Conservation (phyloP, 2,329 filamentous ascomycete species). For the Thermothelomyces thermophilus region DNA sequence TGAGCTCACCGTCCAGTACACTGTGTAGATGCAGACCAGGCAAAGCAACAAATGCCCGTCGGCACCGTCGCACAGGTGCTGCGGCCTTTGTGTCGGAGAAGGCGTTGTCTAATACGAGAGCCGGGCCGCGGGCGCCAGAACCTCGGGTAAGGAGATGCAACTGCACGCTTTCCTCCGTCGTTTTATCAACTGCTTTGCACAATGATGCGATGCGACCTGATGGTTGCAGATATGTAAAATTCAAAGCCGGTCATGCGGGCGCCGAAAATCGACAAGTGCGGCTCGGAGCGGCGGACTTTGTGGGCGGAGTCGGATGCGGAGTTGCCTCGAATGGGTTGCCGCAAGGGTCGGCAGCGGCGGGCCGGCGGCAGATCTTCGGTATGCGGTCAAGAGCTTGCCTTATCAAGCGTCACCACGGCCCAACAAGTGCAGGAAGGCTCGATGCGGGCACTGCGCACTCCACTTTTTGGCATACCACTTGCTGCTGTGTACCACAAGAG, state of each 20-base stretch:
- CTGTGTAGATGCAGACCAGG: too few relatives aligned
- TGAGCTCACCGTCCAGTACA: too few relatives aligned
- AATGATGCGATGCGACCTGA: not conserved
- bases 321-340: slow-evolving; percentile 3
- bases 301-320: slow-evolving; percentile 1
- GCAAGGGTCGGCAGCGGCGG: slow-evolving; percentile 3
- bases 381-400: not conserved
- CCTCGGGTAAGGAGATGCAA: not conserved
- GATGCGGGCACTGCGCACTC: not conserved
- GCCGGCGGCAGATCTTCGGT: slow-evolving; percentile 10
- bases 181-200: not conserved
- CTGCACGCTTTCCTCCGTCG: not conserved
- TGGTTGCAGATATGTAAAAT: not conserved
- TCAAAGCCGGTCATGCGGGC: slow-evolving; percentile 5
- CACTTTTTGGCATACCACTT: not conserved
- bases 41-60: too few relatives aligned
- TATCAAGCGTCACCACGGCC: not conserved
- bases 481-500: not conserved
- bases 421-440: not conserved
- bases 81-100: too few relatives aligned
- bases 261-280: not conserved
- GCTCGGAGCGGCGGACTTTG: not conserved
- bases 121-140: not conserved
- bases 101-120: too few relatives aligned
- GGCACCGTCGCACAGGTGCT: too few relatives aligned